phyloP scores from a whole-genome alignment of 257 asterid species.

The Solanum lignicaule region DNA sequence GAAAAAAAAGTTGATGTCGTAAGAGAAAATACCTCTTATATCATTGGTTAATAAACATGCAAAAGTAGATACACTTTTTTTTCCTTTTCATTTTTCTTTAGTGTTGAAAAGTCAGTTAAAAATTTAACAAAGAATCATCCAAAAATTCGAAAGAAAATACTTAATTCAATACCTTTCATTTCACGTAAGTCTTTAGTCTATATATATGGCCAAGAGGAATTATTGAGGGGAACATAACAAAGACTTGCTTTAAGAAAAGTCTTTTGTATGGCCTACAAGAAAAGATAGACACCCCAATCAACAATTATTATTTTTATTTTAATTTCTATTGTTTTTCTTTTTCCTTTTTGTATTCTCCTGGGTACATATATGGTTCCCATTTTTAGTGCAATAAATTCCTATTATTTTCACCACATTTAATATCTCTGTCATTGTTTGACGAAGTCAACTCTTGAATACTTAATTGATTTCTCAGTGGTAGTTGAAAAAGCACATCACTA shows the following conservation, averaged over 20 bases:
- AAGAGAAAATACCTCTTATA: neutral
- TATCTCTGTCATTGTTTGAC: neutral
- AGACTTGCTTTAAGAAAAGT: neutral
- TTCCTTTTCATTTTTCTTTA: neutral
- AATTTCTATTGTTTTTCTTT: too few relatives aligned
- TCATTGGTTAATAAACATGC: neutral
- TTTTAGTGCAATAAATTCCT: neutral
- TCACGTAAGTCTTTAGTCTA: neutral
- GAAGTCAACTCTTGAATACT: neutral
- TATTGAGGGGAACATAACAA: neutral
- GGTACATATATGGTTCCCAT: neutral
- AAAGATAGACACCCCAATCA: neutral
- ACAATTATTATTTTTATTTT: neutral
- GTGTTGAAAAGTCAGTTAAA: neutral
- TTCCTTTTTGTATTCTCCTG: neutral
- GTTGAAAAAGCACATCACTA: neutral
- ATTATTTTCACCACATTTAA: neutral
- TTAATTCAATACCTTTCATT: neutral
- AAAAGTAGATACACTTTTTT: neutral
- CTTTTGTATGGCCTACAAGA: neutral
- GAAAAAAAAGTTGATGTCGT: neutral
- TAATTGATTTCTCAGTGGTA: neutral
- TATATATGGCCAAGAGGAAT: neutral
- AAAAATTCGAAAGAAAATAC: neutral
- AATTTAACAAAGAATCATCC: neutral